Percentiles rank a stretch among this genome's conserved stretches.
Conservation (phyloP, 2,329 filamentous ascomycete genomes). For the Colletotrichum tofieldiae region DNA sequence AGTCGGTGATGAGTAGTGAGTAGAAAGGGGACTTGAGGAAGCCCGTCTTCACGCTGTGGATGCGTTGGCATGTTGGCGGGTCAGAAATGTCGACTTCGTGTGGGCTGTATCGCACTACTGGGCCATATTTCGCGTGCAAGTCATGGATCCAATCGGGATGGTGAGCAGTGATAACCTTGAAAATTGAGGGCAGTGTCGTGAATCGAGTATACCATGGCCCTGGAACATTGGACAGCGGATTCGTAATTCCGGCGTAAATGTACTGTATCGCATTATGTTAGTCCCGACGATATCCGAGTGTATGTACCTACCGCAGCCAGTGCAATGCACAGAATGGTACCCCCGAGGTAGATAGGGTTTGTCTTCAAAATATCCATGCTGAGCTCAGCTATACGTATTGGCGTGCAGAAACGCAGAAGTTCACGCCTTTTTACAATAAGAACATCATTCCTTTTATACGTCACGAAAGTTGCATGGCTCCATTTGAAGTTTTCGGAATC, state of each 20-base stretch:
- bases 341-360: conserved; percentile 18
- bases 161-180: conserved; percentile 8
- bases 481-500: not conserved
- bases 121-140: conserved; percentile 35
- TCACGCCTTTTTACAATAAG: no score
- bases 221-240: conserved; percentile 23
- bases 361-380: conserved; percentile 27
- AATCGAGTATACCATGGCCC: conserved; percentile 37
- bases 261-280: not conserved
- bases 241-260: conserved; percentile 27
- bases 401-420: no score
- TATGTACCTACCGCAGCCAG: not conserved
- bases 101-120: conserved; percentile 32
- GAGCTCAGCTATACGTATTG: not conserved
- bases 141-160: conserved; percentile 35
- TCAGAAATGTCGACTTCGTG: conserved; percentile 44
- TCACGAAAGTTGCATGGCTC: not conserved
- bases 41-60: conserved; percentile 47
- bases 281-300: not conserved
- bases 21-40: conserved; percentile 36
- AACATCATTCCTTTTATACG: not conserved
- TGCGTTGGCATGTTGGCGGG: conserved; percentile 46
- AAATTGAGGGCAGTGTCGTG: conserved; percentile 24
- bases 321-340: conserved; percentile 10
- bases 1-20: conserved; percentile 37